phyloP scores from a whole-genome alignment of 441 rosid species.

The Corymbia calophylla region DNA sequence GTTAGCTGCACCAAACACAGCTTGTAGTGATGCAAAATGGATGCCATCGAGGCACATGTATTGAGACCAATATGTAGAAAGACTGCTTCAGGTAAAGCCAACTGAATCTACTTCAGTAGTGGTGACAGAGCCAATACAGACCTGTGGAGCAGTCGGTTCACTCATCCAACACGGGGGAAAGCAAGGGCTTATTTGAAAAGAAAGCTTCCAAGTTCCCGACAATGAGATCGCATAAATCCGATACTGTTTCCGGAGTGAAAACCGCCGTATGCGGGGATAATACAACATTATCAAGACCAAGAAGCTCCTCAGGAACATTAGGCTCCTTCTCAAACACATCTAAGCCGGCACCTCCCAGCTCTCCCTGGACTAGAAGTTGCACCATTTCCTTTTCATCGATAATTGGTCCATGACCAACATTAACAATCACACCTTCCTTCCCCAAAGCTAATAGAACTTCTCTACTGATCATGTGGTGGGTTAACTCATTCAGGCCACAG shows the following conservation, averaged over 20 bases:
- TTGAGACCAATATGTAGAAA: neutral
- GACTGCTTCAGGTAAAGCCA: neutral
- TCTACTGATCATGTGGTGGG: neutral
- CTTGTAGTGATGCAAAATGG: neutral
- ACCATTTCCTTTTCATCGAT: conserved; percentile 58
- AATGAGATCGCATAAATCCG: conserved; percentile 10
- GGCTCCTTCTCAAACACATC: conserved; percentile 64
- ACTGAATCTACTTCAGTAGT: neutral
- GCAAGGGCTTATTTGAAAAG: conserved; percentile 26
- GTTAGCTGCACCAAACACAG: neutral
- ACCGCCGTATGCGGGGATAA: conserved; percentile 25
- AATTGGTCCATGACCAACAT: conserved; percentile 29
- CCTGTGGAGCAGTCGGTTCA: neutral
- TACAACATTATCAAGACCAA: conserved; percentile 32
- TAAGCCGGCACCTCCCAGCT: conserved; percentile 52
- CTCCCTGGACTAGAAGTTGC: conserved; percentile 20
- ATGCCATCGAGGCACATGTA: neutral
- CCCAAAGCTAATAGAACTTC: neutral
- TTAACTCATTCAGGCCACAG: conserved; percentile 19
- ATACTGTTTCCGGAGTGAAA: conserved; percentile 23
- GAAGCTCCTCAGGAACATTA: conserved; percentile 32
- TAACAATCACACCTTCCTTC: conserved; percentile 22
- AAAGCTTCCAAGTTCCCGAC: conserved; percentile 44
- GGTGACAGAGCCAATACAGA: neutral
- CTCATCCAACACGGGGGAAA: conserved; percentile 18